Evolutionary conservation across 108 stramenopile species (phyloP).

Genomic region (Nannochloropsis granulata): DNA sequence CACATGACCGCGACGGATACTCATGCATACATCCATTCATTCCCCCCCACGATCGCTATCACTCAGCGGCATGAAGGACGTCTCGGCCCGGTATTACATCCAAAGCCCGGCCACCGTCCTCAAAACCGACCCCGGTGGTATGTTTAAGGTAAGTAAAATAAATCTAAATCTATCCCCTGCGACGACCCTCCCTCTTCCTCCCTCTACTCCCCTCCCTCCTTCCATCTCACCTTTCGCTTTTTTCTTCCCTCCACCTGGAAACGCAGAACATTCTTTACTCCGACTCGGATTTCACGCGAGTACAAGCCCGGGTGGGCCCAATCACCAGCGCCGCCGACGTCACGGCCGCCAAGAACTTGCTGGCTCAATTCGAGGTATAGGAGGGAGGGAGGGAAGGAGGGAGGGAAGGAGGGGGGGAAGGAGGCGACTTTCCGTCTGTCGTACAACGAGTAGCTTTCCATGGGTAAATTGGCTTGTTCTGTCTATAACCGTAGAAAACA

Average conservation of each 20-base stretch:
- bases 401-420: not conserved
- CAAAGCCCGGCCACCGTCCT: not conserved
- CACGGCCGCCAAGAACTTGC: not conserved
- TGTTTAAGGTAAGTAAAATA: not conserved
- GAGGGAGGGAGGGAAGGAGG: not conserved
- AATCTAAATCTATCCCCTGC: not conserved
- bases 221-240: not conserved
- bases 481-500: too few species aligned
- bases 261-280: not conserved
- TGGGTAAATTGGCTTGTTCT: too few species aligned
- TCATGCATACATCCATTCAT: too few species aligned
- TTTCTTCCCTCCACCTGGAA: not conserved
- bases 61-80: not conserved
- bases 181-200: not conserved
- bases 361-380: not conserved
- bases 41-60: not conserved
- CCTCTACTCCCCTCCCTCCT: not conserved
- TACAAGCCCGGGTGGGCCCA: not conserved
- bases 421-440: too few species aligned
- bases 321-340: not conserved
- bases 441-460: too few species aligned
- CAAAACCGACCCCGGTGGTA: not conserved
- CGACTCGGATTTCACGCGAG: not conserved
- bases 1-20: too few species aligned
- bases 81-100: not conserved